These are phyloP conservation scores for Coleophoma cylindrospora DNA, from an alignment of 2,329 filamentous ascomycete genomes.

Conservation along the genomic window DNA sequence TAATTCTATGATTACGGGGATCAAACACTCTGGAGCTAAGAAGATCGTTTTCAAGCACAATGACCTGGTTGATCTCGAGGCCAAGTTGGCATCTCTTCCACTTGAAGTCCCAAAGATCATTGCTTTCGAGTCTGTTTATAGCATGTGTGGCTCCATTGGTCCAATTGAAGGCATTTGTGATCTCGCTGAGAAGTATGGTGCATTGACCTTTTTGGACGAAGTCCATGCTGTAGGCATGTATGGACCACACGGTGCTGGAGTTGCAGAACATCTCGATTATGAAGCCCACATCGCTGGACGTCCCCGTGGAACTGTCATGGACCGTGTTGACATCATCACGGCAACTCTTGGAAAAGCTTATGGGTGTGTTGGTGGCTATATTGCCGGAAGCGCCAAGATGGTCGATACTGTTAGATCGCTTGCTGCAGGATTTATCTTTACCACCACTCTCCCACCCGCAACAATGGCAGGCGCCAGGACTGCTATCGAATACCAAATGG, in stretches of 20 bases:
- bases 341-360: conserved; percentile 97
- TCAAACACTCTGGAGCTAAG: conserved; percentile 92
- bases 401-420: conserved; percentile 92
- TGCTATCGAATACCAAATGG: conserved; percentile 91
- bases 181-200: conserved; percentile 94
- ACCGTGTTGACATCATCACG: conserved; percentile 96
- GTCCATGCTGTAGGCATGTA: conserved; percentile 99
- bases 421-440: conserved; percentile 98
- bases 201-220: conserved; percentile 96
- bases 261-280: conserved; percentile 95
- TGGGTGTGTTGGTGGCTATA: conserved; percentile 95
- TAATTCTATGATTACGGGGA: conserved; percentile 98
- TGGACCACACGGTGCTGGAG: conserved; percentile 88
- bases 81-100: conserved; percentile 84
- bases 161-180: conserved; percentile 96
- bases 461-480: conserved; percentile 92
- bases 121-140: conserved; percentile 97
- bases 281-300: conserved; percentile 74
- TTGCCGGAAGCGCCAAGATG: conserved; percentile 80
- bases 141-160: conserved; percentile 97
- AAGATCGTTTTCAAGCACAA: conserved; percentile 99
- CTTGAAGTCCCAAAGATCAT: conserved; percentile 91
- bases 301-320: conserved; percentile 81
- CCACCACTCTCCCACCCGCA: conserved; percentile 89
- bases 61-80: conserved; percentile 86